phyloP scores from a whole-genome alignment of 768 basidiomycete genomes.

The Coprinopsis marcescibilis region DNA sequence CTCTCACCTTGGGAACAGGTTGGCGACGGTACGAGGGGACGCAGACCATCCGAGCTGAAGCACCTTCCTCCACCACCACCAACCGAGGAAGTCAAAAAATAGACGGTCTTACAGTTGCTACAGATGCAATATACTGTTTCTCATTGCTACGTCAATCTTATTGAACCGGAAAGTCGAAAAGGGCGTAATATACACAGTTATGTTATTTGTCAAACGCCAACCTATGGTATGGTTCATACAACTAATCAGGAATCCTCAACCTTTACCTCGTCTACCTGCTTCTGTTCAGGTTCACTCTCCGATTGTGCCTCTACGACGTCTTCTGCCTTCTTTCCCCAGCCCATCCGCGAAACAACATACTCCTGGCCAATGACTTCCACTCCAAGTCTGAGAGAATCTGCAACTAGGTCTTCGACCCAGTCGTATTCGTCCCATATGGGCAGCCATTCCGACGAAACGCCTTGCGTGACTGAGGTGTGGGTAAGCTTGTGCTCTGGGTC shows the following conservation, averaged over 20 bases:
- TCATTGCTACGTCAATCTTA: slow-evolving; percentile 3
- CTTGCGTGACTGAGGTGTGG: slow-evolving; percentile 77
- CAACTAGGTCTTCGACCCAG: slow-evolving; percentile 95
- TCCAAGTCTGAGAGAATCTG: slow-evolving; percentile 77
- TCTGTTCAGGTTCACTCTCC: slow-evolving; percentile 13
- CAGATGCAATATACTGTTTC: slow-evolving; percentile 5
- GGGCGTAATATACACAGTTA: background rate
- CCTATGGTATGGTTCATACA: slow-evolving; percentile 18
- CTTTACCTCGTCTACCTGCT: slow-evolving; percentile 21
- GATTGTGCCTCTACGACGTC: slow-evolving; percentile 13
- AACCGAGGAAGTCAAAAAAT: slow-evolving; percentile 78
- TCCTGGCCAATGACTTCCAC: slow-evolving; percentile 92
- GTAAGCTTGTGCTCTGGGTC: slow-evolving; percentile 79
- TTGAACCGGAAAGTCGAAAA: background rate
- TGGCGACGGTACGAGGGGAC: slow-evolving; percentile 51
- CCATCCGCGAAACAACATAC: slow-evolving; percentile 82
- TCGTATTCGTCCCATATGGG: slow-evolving; percentile 86
- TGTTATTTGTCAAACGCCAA: background rate
- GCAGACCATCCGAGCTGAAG: slow-evolving; percentile 67
- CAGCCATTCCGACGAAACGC: slow-evolving; percentile 81
- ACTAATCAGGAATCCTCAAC: slow-evolving; percentile 30
- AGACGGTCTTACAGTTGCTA: slow-evolving; percentile 7
- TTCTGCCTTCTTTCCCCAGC: slow-evolving; percentile 51
- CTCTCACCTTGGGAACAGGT: slow-evolving; percentile 94
- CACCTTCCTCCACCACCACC: slow-evolving; percentile 72